A percentile compares a stretch with the other conserved stretches of the same genome.
Conservation (phyloP, 106 monocot genomes). For the Gastrodia elata region DNA sequence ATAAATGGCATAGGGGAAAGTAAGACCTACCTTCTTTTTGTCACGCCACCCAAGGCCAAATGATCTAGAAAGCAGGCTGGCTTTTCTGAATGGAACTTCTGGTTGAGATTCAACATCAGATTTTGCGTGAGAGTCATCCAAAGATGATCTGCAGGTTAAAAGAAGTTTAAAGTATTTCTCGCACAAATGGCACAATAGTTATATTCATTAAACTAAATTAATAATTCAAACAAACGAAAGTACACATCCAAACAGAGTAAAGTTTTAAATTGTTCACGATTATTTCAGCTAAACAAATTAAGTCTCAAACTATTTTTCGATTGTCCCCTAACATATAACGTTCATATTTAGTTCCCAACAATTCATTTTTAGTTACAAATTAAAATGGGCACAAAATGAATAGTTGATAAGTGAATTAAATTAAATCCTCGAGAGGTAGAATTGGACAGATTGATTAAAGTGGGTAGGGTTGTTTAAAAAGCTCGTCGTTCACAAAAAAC, state of each 20-base stretch:
- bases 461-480: no score
- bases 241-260: background rate
- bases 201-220: background rate
- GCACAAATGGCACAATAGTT: background rate
- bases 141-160: conserved; percentile 21
- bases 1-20: background rate
- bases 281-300: no score
- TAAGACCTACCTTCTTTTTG: conserved; percentile 56
- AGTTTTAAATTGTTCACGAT: no score
- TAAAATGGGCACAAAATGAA: no score
- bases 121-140: conserved; percentile 13
- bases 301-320: no score
- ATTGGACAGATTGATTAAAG: no score
- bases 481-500: no score
- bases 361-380: no score
- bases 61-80: conserved; percentile 68
- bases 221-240: background rate
- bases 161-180: background rate
- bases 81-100: conserved; percentile 53
- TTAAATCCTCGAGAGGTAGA: no score
- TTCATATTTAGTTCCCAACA: no score
- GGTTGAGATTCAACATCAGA: conserved; percentile 32
- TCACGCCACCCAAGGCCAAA: conserved; percentile 90
- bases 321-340: no score
- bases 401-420: no score